phyloP scores from a whole-genome alignment of 257 asterid species.

The Cruciata laevipes region DNA sequence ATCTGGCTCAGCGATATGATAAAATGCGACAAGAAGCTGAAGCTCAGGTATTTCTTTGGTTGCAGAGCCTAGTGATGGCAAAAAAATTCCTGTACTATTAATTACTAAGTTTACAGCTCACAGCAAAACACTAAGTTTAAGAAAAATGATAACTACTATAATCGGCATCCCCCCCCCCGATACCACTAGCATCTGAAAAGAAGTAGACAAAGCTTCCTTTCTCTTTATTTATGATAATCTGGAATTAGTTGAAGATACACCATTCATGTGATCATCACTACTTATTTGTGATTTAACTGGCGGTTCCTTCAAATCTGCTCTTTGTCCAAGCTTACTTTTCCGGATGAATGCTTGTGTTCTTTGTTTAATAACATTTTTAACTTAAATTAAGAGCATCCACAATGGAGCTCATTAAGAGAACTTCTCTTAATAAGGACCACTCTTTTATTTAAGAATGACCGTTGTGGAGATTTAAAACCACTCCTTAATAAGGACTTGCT shows the following conservation, averaged over 20 bases:
- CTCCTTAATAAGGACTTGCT: too few species aligned
- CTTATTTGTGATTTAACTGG: background rate
- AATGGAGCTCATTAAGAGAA: too few species aligned
- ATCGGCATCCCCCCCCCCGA: background rate
- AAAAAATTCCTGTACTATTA: background rate
- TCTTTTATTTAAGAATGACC: too few species aligned
- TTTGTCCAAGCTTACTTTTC: background rate
- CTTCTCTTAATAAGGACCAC: too few species aligned
- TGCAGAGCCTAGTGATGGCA: background rate
- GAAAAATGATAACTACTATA: background rate
- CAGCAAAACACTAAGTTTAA: background rate
- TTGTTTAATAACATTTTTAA: too few species aligned
- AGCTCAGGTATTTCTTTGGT: slow-evolving; percentile 70
- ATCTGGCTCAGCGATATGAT: slow-evolving; percentile 96
- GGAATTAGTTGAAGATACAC: too few species aligned
- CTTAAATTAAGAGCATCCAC: too few species aligned
- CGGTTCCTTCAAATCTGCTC: background rate
- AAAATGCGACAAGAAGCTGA: slow-evolving; percentile 98
- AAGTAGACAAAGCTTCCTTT: background rate
- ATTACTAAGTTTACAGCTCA: background rate
- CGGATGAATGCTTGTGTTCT: background rate
- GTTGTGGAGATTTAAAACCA: too few species aligned
- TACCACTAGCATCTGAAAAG: background rate
- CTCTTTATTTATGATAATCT: background rate
- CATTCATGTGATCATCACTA: background rate